These are phyloP conservation scores for Lathyrus sativus DNA, from an alignment of 306 rosid genomes.

Conservation along the genomic window DNA sequence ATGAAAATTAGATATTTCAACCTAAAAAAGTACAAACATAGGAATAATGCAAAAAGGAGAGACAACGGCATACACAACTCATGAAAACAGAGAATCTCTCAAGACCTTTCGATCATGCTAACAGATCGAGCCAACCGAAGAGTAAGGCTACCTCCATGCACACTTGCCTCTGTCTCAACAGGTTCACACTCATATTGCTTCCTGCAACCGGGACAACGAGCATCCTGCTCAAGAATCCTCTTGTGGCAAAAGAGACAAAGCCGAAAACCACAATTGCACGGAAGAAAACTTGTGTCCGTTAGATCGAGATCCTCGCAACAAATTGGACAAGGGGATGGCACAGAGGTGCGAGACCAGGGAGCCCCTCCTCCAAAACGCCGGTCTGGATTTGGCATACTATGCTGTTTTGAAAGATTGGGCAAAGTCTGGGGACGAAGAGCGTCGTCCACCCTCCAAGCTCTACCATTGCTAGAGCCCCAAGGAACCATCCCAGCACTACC, in stretches of 20 bases:
- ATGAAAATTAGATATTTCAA: conserved; percentile 49
- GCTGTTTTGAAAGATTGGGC: conserved; percentile 85
- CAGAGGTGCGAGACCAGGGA: conserved; percentile 53
- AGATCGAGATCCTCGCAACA: conserved; percentile 91
- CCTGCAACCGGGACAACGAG: conserved; percentile 98
- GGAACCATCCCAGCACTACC: conserved; percentile 44
- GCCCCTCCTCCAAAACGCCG: conserved; percentile 58
- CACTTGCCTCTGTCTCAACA: conserved; percentile 63
- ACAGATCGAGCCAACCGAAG: conserved; percentile 74
- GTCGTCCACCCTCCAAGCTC: conserved; percentile 95
- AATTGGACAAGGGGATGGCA: conserved; percentile 80
- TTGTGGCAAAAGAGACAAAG: conserved; percentile 98
- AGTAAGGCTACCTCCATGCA: conserved; percentile 63
- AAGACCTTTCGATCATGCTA: conserved; percentile 84
- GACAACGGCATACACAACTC: conserved; percentile 52
- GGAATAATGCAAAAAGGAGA: conserved; percentile 45
- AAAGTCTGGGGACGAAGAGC: conserved; percentile 87
- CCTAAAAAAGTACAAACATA: conserved; percentile 51
- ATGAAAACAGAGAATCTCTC: conserved; percentile 47
- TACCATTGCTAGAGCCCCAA: conserved; percentile 49
- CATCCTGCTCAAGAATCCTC: conserved; percentile 89
- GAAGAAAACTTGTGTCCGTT: conserved; percentile 85
- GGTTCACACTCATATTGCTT: conserved; percentile 71
- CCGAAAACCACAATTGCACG: conserved; percentile 89
- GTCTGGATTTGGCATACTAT: conserved; percentile 65